phyloP scores from a whole-genome alignment of 2,329 filamentous ascomycete genomes.

The Fusarium sambucinum region DNA sequence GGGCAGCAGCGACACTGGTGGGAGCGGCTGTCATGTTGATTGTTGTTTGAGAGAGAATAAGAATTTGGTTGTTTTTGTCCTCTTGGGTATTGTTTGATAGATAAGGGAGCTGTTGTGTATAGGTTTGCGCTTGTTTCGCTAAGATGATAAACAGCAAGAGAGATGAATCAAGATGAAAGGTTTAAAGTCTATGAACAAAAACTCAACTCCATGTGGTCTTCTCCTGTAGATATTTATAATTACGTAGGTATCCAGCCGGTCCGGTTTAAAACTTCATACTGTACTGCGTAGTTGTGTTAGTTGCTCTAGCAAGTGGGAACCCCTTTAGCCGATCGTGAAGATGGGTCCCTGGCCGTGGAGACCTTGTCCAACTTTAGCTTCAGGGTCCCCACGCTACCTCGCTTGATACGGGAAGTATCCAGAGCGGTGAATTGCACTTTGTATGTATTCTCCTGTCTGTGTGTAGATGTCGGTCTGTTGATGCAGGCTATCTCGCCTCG shows the following conservation, averaged over 20 bases:
- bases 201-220: background rate
- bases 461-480: conserved; percentile 25
- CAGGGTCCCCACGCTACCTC: conserved; percentile 41
- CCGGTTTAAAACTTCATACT: conserved; percentile 27
- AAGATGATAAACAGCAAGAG: conserved; percentile 6
- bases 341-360: conserved; percentile 19
- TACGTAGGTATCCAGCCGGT: conserved; percentile 13
- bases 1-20: conserved; percentile 26
- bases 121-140: conserved; percentile 9
- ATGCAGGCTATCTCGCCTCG: conserved; percentile 14
- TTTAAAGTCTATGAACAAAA: conserved; percentile 1
- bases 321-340: conserved; percentile 20
- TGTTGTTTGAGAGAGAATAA: background rate
- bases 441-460: conserved; percentile 15
- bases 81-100: background rate
- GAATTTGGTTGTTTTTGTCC: background rate
- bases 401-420: conserved; percentile 32
- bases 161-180: conserved; percentile 8
- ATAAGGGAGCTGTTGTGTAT: background rate
- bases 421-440: conserved; percentile 36
- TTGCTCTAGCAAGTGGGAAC: conserved; percentile 33
- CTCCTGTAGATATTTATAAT: conserved; percentile 33
- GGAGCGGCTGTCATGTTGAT: conserved; percentile 25
- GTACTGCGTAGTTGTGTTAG: conserved; percentile 2
- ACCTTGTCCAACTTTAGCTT: conserved; percentile 32